Evolutionary conservation across 768 basidiomycete species (phyloP).

Genomic region (Leccinum broughii): DNA sequence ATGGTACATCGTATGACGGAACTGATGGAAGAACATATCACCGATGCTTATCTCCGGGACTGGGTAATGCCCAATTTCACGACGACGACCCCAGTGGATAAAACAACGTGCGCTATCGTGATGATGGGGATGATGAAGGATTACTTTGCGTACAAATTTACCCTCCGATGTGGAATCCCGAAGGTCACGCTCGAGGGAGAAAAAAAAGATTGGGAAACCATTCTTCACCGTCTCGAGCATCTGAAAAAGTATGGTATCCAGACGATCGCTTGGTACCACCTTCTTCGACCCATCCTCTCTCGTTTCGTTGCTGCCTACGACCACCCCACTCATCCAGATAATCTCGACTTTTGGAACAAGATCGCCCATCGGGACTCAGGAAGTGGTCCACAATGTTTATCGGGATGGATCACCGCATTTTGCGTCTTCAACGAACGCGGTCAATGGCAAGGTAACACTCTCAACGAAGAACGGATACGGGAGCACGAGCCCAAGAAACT

Average conservation of each 20-base stretch:
- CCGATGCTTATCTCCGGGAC: slow-evolving; percentile 30
- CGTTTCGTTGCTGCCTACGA: slow-evolving; percentile 40
- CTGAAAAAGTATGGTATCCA: slow-evolving; percentile 39
- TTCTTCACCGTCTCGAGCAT: slow-evolving; percentile 40
- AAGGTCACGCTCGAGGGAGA: slow-evolving; percentile 45
- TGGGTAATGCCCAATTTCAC: slow-evolving; percentile 47
- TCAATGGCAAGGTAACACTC: slow-evolving; percentile 32
- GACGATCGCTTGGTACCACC: slow-evolving; percentile 39
- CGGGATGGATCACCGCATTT: slow-evolving; percentile 43
- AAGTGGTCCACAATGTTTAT: slow-evolving; percentile 34
- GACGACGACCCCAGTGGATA: slow-evolving; percentile 44
- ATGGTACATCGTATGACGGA: slow-evolving; percentile 26
- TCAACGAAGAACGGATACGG: slow-evolving; percentile 31
- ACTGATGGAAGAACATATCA: slow-evolving; percentile 25
- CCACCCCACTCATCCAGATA: slow-evolving; percentile 26
- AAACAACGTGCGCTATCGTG: slow-evolving; percentile 37
- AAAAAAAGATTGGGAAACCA: slow-evolving; percentile 39
- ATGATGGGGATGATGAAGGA: slow-evolving; percentile 45
- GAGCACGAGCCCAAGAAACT: slow-evolving; percentile 34
- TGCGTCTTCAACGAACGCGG: slow-evolving; percentile 35
- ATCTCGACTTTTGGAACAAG: slow-evolving; percentile 41
- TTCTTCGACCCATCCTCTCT: slow-evolving; percentile 41
- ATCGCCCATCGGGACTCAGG: slow-evolving; percentile 30
- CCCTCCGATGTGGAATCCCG: slow-evolving; percentile 42
- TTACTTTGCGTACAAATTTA: slow-evolving; percentile 40